Evolutionary conservation across 2,329 filamentous ascomycete genomes (phyloP), one percentile per base, ranked within the genome.

Genomic region (Ascosphaera aggregata): DNA sequence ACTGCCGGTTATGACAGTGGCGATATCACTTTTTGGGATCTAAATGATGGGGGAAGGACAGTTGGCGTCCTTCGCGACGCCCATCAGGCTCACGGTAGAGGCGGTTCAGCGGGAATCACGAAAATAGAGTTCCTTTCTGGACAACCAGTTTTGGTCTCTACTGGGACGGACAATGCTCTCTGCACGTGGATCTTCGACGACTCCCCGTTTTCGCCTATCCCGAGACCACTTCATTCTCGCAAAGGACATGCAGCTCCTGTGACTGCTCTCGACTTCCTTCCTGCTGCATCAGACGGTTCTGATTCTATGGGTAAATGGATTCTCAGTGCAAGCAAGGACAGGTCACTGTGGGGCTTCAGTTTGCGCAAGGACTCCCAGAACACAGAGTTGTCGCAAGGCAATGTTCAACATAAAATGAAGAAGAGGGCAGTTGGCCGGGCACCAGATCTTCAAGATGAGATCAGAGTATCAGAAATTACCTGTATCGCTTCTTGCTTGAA

Each of bases 161-260:
- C 82, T 45, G 91, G 89, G 3, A 66, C 80, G 37, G 89, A 98
- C 55, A 98, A 98, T 57, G 81, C 85, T 8, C 62, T 98, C 42
- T 91, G 86, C 54, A 85, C 84, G 3, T 94, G 86, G 86, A 89
- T 95, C 43, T 93, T 94, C 48, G 86, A 95, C 50, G 77, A 91
- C 54, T 76, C 76, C 0, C 85, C 86, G 0, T 93, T 93, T 54
- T 89, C 80, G 0, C 75, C 85, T 0, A 67, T 85, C 9, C 89
- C 89, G 2, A 72, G 86, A 15, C 77, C 82, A 18, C 62, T 98
- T 20, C 89, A 98, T 56, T 71, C 73, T 2, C 71, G 89, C 46
- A 84, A 80, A 47, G 89, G 89, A 2, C 89, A 98, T 54, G 81
- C 85, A 8, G 84, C 78, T 2, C 76, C 85, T 0, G 73, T 95